phyloP scores from a whole-genome alignment of 768 basidiomycete species.

The Austroboletus festivus region DNA sequence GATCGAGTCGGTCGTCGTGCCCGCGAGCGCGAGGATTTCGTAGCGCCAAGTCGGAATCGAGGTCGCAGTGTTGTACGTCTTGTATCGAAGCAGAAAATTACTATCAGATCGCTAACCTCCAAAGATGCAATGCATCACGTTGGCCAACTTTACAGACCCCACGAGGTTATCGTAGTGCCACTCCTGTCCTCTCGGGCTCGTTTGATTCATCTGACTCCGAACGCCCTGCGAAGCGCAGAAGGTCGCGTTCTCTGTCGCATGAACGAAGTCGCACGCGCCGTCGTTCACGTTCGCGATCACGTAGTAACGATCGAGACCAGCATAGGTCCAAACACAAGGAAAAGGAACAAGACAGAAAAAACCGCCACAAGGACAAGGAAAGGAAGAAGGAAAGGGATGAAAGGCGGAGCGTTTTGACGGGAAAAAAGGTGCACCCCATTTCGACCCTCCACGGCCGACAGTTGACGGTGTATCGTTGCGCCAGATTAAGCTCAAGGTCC shows the following conservation, averaged over 20 bases:
- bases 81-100: too few relatives aligned
- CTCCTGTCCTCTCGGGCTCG: conserved; percentile 18
- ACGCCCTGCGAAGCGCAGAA: conserved; percentile 14
- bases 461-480: background rate
- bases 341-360: conserved; percentile 36
- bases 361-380: conserved; percentile 35
- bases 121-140: conserved; percentile 21
- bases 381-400: conserved; percentile 43
- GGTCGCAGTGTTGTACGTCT: conserved; percentile 32
- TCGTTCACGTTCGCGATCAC: conserved; percentile 12
- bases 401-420: conserved; percentile 54
- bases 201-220: conserved; percentile 14
- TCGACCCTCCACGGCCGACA: too few relatives aligned
- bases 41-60: conserved; percentile 7
- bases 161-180: conserved; percentile 13
- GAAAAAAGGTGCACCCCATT: conserved; percentile 47
- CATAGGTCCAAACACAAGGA: conserved; percentile 24
- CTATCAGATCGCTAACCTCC: conserved; percentile 19
- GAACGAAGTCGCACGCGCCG: conserved; percentile 13
- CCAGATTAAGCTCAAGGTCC: conserved; percentile 63
- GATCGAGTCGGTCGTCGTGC: conserved; percentile 7
- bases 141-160: conserved; percentile 19
- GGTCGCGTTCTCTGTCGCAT: conserved; percentile 20
- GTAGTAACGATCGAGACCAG: conserved; percentile 24
- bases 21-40: background rate